Base-by-base conservation (phyloP, 305 asterid species). In the Rubia tinctorum region DNA sequence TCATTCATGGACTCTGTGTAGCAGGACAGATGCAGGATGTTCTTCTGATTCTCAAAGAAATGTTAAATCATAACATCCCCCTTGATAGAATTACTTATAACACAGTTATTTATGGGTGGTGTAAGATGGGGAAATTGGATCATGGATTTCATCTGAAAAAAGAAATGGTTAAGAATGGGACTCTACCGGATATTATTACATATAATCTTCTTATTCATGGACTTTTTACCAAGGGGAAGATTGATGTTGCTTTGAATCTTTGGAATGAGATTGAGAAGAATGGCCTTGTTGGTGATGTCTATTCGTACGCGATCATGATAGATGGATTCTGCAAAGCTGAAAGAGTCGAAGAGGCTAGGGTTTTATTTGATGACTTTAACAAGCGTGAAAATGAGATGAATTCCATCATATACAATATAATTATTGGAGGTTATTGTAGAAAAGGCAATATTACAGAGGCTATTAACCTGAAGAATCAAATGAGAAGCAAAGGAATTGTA, bases 1-100 rank as follows among this genome's bases (percentile, higher is more conserved):
- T 93, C 76, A 79, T 93, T 83, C 85, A 84, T 27, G 93, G 96
- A 55, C 84, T 91, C 58, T 91, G 96, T 78, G 75, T 81, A 81
- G 83, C 78, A 17, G 96, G 96, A 72, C 83, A 80, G 12, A 43
- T 84, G 81, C 83, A 78, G 55, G 90, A 88, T 68, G 92, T 94
- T 73, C 75, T 70, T 75, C 71, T 64, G 78, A 77, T 91, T 73
- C 79, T 91, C 66, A 79, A 84, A 82, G 83, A 81, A 69, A 84
- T 91, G 89, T 55, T 81, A 78, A 80, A 72, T 53, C 69, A 59
- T 66, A 85, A 86, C 71, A 75, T 87, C 44, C 71, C 63, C 71
- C 55, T 85, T 82, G 95, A 93, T 83, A 75, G 79, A 72, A 84
- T 74, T 68, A 87, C 97, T 11, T 91, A 87, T 77, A 90, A 91